Evolutionary conservation across 768 basidiomycete species (phyloP), one percentile per base, ranked within the genome.

Genomic region (Boletus subcaerulescens): DNA sequence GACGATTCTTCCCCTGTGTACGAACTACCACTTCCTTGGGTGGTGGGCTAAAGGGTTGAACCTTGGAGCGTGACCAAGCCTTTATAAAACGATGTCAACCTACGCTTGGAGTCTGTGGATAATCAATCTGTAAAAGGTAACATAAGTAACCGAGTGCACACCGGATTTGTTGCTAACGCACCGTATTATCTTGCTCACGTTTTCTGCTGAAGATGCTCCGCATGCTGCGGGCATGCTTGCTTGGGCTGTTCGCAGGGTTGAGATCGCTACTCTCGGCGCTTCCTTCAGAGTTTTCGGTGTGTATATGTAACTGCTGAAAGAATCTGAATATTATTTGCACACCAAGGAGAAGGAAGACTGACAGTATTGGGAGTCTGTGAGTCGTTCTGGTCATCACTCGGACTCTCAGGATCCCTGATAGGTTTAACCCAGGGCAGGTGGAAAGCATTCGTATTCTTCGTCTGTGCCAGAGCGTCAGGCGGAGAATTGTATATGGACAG

Each of bases 41-140:
- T 22, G 38, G 56, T 43, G 1, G 50, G 32, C 60, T 66, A 35
- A 22, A 3, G 13, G 7, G 2, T 29, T n/a, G 48, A 44, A 39
- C 11, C 9, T 17, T 45, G 8, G 7, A 33, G n/a, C 2, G 20
- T 42, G 1, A 3, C 14, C 20, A 15, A 35, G 3, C 17, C 33
- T 42, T 12, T 38, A 13, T 4, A 40, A 10, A 38, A 41, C 5
- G 5, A 45, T 13, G 15, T 7, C 26, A 35, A 45, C 58, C 20
- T 55, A 65, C 63, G 12, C 40, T 45, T 6, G 24, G 33, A 44
- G 43, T 32, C 20, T 5, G 53, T 3, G 39, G 22, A n/a, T 18
- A 45, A 26, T 45, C 31, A 15, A 20, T n/a, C 63, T 65, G 3
- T 6, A 12, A 31, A 33, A 43, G n/a, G 35, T 31, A 6, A 18